phyloP scores from a whole-genome alignment of 768 basidiomycete species.

The Mycena rebaudengoi region DNA sequence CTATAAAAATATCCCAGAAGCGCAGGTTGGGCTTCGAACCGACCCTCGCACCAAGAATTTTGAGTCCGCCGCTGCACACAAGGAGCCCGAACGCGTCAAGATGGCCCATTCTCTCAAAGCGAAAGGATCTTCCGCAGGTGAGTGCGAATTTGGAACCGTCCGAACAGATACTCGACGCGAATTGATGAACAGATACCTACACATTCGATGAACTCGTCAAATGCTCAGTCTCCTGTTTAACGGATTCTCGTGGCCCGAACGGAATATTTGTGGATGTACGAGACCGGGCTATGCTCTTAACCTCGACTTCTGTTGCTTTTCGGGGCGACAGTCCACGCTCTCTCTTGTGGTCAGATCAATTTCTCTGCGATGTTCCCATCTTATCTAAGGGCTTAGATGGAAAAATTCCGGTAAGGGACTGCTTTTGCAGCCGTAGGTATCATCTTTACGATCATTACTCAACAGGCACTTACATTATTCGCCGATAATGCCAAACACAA shows the following conservation, averaged over 20 bases:
- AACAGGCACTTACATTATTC: neutral
- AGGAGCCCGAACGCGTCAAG: neutral
- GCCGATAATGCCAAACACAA: conserved; percentile 13
- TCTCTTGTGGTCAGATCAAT: conserved; percentile 36
- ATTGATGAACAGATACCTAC: neutral
- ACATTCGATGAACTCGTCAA: neutral
- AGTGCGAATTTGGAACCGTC: neutral
- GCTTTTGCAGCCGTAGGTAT: neutral
- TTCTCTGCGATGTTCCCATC: conserved; percentile 26
- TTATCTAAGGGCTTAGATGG: conserved; percentile 24
- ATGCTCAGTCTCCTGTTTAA: neutral
- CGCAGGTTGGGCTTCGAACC: neutral
- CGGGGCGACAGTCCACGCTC: conserved; percentile 38
- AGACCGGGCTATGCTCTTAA: conserved; percentile 41
- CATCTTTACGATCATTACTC: neutral
- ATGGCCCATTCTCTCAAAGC: conserved; percentile 5
- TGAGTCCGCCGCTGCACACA: neutral
- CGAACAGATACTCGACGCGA: no score
- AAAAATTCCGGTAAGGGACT: conserved; percentile 24
- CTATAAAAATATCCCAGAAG: neutral
- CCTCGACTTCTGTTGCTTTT: conserved; percentile 35
- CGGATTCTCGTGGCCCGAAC: neutral
- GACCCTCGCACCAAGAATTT: conserved; percentile 2
- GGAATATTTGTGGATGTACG: conserved; percentile 18
- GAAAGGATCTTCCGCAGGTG: neutral